These are phyloP conservation scores for Malassezia yamatoensis DNA, from an alignment of 1,284 basidiomycete genomes.

Conservation along the genomic window DNA sequence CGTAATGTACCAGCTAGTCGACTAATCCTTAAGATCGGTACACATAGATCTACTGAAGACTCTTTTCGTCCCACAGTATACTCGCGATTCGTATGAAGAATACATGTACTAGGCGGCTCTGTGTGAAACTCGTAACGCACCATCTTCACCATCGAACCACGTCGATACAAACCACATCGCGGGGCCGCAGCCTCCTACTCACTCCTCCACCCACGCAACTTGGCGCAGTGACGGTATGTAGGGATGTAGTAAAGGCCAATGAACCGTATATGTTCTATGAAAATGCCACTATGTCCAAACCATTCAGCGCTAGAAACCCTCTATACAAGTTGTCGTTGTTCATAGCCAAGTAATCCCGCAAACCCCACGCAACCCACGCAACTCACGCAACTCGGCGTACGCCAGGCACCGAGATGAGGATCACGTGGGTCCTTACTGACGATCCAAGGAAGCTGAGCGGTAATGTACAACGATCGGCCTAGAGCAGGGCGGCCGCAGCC, in stretches of 20 bases:
- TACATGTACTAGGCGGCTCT: slow-evolving; percentile 6
- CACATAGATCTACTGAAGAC: slow-evolving; percentile 4
- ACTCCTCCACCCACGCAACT: neutral
- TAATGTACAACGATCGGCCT: slow-evolving; percentile 2
- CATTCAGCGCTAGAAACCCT: neutral
- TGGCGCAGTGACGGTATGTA: no score
- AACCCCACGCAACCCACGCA: no score
- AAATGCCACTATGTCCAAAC: no score
- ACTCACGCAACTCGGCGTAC: no score
- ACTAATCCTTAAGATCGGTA: slow-evolving; percentile 11
- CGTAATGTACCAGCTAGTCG: slow-evolving; percentile 10
- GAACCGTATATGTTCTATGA: no score
- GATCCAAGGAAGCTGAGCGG: neutral
- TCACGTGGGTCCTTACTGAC: neutral
- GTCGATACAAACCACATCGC: slow-evolving; percentile 2
- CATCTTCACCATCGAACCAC: slow-evolving; percentile 9
- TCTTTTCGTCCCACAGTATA: slow-evolving; percentile 14
- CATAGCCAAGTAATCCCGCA: no score
- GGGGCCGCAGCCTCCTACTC: neutral
- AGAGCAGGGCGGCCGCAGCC: neutral
- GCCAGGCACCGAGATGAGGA: no score
- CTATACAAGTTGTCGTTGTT: neutral
- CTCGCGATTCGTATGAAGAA: neutral
- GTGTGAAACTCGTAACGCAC: neutral
- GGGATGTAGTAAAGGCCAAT: no score